Percentiles rank a stretch among this genome's conserved stretches.
phyloP scores from a whole-genome alignment of 108 stramenopile species.

The Fragilariopsis cylindrus region DNA sequence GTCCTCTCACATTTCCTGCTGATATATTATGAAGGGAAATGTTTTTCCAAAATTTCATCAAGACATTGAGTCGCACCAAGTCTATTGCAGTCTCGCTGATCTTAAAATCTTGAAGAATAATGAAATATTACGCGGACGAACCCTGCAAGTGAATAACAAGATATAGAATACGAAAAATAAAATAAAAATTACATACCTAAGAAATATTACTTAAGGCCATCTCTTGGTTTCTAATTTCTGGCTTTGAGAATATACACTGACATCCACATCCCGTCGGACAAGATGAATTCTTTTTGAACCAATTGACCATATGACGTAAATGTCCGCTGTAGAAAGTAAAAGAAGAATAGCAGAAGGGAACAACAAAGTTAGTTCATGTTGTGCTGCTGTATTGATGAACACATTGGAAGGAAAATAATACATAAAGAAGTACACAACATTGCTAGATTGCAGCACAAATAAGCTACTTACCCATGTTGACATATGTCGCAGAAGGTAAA shows the following conservation, averaged over 20 bases:
- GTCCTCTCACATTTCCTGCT: neutral
- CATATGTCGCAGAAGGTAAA: constrained; percentile 65
- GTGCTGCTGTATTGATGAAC: no score
- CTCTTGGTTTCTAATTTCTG: constrained; percentile 1
- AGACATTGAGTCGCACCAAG: constrained; percentile 33
- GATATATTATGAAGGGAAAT: constrained; percentile 12
- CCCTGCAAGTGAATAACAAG: no score
- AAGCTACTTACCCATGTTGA: constrained; percentile 10
- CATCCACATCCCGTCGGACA: constrained; percentile 89
- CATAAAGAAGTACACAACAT: no score
- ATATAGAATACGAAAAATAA: neutral
- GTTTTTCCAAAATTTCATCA: constrained; percentile 35
- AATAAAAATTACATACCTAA: no score
- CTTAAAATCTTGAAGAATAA: neutral
- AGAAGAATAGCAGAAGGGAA: no score
- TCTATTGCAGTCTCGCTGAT: constrained; percentile 49
- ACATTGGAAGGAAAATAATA: no score
- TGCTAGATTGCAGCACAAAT: no score
- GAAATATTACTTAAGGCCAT: neutral
- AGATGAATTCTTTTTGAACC: constrained; percentile 56
- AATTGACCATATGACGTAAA: constrained; percentile 62
- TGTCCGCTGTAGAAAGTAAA: constrained; percentile 44
- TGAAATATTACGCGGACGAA: no score
- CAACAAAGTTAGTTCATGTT: no score
- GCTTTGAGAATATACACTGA: constrained; percentile 35